Evolutionary conservation across 306 rosid genomes (phyloP), one percentile per base, ranked within the genome.

Genomic region (Cicer arietinum): DNA sequence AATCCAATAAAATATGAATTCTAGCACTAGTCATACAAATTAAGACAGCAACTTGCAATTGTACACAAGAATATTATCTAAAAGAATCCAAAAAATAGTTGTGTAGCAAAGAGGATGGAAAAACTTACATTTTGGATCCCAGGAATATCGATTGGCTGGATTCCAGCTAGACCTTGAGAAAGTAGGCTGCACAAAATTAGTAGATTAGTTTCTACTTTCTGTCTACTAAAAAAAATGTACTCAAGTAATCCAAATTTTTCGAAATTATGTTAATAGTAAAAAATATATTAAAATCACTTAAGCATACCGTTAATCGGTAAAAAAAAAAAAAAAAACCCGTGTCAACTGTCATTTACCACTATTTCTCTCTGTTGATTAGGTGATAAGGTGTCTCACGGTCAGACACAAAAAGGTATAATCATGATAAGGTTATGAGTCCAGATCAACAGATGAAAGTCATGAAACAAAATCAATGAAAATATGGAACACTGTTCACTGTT

Each of bases 81-180:
- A 22, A 41, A 71, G 35, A 7, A 60, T 60, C 20, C 43, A n/a
- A 59, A 58, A 18, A 57, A 35, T 11, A 51, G 11, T 4, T 25
- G 58, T 61, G 18, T 2, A 6, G 43, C 73, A 11, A 62, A 61
- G 18, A 39, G 16, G 57, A 63, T 22, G 42, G 57, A 59, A 69
- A 48, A 69, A 48, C 81, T 58, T 60, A 85, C 96, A 66, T 90
- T 88, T 76, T 90, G 88, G 59, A 86, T 83, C 54, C 89, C 92
- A 37, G 87, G 87, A 80, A 84, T 35, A 65, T 86, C 81, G 13
- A 88, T 64, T 8, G 88, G 88, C 76, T 90, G 91, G 75, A 88
- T 88, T 83, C 96, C 91, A 62, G 92, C 89, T 80, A 85, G 83
- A 77, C 96, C 96, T 86, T 85, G 81, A 63, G 88, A 70, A 73